Percentiles rank a stretch among this genome's conserved stretches.
These are phyloP conservation scores for Cyclotella baltica DNA, from an alignment of 108 stramenopile species.

Conservation along the genomic window DNA sequence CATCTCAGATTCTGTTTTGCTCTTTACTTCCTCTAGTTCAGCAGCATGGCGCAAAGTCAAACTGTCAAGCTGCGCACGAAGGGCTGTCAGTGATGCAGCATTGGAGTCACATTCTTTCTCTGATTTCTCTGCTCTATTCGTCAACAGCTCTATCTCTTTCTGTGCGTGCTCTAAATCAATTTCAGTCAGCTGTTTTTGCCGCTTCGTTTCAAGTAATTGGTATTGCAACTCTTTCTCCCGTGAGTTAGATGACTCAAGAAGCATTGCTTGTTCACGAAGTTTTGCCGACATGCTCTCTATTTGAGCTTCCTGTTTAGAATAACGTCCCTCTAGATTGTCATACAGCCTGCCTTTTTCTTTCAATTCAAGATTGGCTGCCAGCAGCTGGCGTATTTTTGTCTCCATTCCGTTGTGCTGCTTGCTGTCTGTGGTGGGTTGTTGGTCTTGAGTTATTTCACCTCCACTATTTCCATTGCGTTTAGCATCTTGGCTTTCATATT, in stretches of 20 bases:
- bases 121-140: constrained; percentile 35
- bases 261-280: constrained; percentile 13
- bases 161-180: constrained; percentile 30
- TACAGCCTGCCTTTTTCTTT: constrained; percentile 28
- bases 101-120: constrained; percentile 32
- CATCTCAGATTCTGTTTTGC: constrained; percentile 23
- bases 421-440: neutral
- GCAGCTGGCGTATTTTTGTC: constrained; percentile 17
- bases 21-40: constrained; percentile 35
- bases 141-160: constrained; percentile 22
- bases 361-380: constrained; percentile 21
- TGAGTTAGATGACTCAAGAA: constrained; percentile 6
- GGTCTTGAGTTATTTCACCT: neutral
- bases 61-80: constrained; percentile 18
- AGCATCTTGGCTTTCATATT: constrained; percentile 2
- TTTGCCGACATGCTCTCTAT: constrained; percentile 19
- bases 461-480: neutral
- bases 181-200: constrained; percentile 19
- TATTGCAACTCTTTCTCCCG: constrained; percentile 36
- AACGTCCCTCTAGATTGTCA: constrained; percentile 3
- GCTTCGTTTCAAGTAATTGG: constrained; percentile 33
- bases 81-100: constrained; percentile 8
- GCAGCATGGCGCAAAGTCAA: constrained; percentile 14
- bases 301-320: constrained; percentile 14
- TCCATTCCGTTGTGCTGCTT: constrained; percentile 3